Percentiles rank a stretch among this genome's conserved stretches.
Evolutionary conservation across 208 protist genomes (phyloP).

Genomic region (Porcisia hertigi): DNA sequence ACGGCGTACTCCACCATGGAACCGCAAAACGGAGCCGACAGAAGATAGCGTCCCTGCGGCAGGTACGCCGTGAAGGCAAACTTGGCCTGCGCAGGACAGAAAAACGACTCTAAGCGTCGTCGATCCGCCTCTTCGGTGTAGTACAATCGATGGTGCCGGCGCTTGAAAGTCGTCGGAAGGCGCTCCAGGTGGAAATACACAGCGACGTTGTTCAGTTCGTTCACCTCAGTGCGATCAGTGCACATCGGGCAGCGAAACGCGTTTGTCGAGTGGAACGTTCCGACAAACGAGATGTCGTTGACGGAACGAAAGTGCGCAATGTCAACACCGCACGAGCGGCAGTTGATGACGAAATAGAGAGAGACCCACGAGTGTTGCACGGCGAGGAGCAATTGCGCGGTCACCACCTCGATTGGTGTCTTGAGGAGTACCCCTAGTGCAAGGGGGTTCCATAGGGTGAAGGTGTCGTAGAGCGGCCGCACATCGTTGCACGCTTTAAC

Average conservation of each 20-base stretch:
- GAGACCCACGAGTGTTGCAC: slow-evolving; percentile 61
- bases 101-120: slow-evolving; percentile 61
- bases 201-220: slow-evolving; percentile 43
- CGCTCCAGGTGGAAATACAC: slow-evolving; percentile 72
- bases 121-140: slow-evolving; percentile 58
- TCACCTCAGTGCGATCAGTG: slow-evolving; percentile 65
- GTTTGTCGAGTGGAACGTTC: slow-evolving; percentile 71
- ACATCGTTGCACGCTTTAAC: slow-evolving; percentile 50
- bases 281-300: slow-evolving; percentile 63
- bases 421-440: slow-evolving; percentile 58
- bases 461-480: slow-evolving; percentile 55
- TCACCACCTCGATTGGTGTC: slow-evolving; percentile 50
- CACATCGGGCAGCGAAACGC: slow-evolving; percentile 77
- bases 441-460: slow-evolving; percentile 81
- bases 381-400: slow-evolving; percentile 78
- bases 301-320: slow-evolving; percentile 57
- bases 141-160: slow-evolving; percentile 71
- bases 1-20: slow-evolving; percentile 66
- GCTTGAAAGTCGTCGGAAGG: slow-evolving; percentile 42
- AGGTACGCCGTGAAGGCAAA: slow-evolving; percentile 58
- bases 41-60: slow-evolving; percentile 61
- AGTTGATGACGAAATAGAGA: slow-evolving; percentile 69
- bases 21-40: slow-evolving; percentile 61
- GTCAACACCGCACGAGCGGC: slow-evolving; percentile 79
- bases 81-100: slow-evolving; percentile 63